Conservation (phyloP, 169 alveolate genomes). For the Cryptosporidium parvum region DNA sequence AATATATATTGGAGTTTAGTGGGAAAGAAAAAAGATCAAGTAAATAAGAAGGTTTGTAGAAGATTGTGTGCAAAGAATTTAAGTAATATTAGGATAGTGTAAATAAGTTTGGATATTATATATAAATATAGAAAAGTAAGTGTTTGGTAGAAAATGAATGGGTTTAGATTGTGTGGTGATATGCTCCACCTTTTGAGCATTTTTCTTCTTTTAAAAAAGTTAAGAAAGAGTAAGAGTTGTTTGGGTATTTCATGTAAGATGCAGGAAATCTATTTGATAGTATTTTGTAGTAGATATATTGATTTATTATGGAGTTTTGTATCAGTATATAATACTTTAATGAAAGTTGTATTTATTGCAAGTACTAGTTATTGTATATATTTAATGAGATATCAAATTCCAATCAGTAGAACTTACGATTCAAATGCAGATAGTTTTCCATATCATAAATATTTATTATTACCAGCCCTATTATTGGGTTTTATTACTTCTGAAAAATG, state of each 20-base stretch:
- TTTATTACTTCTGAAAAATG: constrained; percentile 80
- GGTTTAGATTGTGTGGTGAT: constrained; percentile 93
- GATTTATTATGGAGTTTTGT: constrained; percentile 87
- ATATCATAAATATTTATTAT: constrained; percentile 91
- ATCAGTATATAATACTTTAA: constrained; percentile 91
- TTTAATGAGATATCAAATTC: constrained; percentile 87
- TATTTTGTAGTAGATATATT: constrained; percentile 90
- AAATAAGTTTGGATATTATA: not conserved
- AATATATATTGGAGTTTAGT: too few relatives aligned
- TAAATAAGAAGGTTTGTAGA: not conserved
- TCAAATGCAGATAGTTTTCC: constrained; percentile 91
- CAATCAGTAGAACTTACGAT: constrained; percentile 92
- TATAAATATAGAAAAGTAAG: not conserved
- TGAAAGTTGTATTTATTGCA: constrained; percentile 91
- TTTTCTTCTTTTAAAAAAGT: constrained; percentile 91
- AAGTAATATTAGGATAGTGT: not conserved
- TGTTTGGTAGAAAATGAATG: constrained; percentile 87
- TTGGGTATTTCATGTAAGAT: constrained; percentile 95
- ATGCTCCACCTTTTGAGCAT: constrained; percentile 93
- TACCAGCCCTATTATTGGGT: constrained; percentile 86
- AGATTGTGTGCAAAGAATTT: not conserved
- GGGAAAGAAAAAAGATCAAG: not conserved
- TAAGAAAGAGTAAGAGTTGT: constrained; percentile 91
- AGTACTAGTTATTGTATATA: constrained; percentile 90
- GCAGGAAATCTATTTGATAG: constrained; percentile 95